phyloP scores from a whole-genome alignment of 2,329 filamentous ascomycete species.

The Aureobasidium sp. region DNA sequence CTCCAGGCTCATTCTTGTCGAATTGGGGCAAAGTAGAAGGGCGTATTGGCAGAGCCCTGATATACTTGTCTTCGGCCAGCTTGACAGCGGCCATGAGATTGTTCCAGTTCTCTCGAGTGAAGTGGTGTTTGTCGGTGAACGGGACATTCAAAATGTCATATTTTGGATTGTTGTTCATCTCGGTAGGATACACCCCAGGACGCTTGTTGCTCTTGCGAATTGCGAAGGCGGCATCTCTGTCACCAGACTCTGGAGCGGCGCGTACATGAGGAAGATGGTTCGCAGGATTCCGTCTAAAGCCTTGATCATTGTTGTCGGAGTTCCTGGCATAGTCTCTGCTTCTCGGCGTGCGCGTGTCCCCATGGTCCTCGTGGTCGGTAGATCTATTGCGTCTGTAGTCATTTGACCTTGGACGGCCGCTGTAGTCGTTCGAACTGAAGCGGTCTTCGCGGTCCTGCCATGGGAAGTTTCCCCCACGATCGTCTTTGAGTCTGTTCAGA shows the following conservation, averaged over 20 bases:
- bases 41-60: background rate
- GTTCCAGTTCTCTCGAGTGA: background rate
- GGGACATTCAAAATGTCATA: background rate
- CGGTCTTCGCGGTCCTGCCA: background rate
- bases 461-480: background rate
- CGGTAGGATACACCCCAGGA: background rate
- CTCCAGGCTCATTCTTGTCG: background rate
- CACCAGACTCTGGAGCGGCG: background rate
- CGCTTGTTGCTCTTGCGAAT: background rate
- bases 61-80: slow-evolving; percentile 1
- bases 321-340: background rate
- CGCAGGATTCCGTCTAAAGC: background rate
- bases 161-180: background rate
- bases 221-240: background rate
- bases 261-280: background rate
- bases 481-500: background rate
- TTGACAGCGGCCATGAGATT: background rate
- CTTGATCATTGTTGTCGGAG: background rate
- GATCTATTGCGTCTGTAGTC: background rate
- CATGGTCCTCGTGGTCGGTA: background rate
- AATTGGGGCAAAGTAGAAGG: background rate
- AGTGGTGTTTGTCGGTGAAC: background rate
- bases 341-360: background rate
- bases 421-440: background rate
- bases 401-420: background rate